These are phyloP conservation scores for Cladosporium colombiae DNA, from an alignment of 2,329 filamentous ascomycete genomes.

Conservation along the genomic window DNA sequence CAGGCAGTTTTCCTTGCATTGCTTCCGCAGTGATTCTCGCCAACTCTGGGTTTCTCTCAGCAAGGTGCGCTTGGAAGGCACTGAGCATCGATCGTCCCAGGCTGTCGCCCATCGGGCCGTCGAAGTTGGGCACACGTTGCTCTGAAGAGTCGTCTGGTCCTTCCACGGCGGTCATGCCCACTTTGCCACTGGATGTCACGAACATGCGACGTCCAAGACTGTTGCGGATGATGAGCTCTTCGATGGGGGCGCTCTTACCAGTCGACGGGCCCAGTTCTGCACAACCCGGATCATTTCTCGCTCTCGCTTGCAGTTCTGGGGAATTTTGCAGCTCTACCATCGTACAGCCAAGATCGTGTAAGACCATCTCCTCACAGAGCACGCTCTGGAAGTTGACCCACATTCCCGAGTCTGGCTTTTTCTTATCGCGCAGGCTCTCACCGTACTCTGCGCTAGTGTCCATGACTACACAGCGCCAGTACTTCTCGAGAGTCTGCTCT, in stretches of 20 bases:
- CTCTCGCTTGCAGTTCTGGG: conserved; percentile 3
- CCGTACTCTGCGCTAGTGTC: not conserved
- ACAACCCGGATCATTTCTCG: not conserved
- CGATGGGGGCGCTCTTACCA: not conserved
- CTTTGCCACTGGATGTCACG: not conserved
- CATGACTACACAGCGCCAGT: conserved; percentile 13
- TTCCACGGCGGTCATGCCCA: conserved; percentile 20
- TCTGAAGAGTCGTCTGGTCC: not conserved
- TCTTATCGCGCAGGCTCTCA: not conserved
- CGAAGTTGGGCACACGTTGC: conserved; percentile 1
- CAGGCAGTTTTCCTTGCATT: conserved; percentile 1
- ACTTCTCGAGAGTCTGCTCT: not conserved
- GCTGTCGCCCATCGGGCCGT: not conserved
- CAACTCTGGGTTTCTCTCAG: not conserved
- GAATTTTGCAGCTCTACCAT: conserved; percentile 4
- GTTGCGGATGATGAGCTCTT: conserved; percentile 7
- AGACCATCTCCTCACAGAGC: conserved; percentile 18
- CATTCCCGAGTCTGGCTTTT: not conserved
- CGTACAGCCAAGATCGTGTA: conserved; percentile 14
- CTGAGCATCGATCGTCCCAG: conserved; percentile 9
- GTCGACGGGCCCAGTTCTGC: not conserved
- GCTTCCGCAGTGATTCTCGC: not conserved
- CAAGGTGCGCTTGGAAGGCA: conserved; percentile 11
- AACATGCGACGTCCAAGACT: conserved; percentile 17
- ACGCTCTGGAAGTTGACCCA: conserved; percentile 7